Conservation (phyloP, 2,329 filamentous ascomycete genomes). For the Nemania bipapillata region DNA sequence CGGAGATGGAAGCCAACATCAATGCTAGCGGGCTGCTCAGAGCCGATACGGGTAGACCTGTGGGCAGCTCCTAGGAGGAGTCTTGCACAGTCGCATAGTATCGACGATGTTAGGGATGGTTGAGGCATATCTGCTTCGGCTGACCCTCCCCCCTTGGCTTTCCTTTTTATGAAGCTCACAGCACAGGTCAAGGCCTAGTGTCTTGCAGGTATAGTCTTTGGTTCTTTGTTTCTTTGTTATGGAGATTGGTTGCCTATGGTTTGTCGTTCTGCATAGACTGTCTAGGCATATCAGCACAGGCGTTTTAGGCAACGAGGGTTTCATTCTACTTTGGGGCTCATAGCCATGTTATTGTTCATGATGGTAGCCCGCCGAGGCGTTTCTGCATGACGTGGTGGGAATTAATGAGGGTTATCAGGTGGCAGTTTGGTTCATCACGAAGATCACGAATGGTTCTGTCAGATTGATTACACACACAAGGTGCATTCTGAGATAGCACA, state of each 20-base stretch:
- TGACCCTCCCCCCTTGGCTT: background rate
- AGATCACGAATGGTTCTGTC: conserved; percentile 17
- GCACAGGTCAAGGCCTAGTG: background rate
- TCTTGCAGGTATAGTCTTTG: background rate
- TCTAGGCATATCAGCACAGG: conserved; percentile 36
- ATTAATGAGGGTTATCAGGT: background rate
- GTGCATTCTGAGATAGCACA: conserved; percentile 9
- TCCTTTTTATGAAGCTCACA: background rate
- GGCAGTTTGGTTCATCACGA: conserved; percentile 9
- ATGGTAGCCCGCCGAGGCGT: background rate
- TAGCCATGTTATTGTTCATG: background rate
- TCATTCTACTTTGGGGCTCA: conserved; percentile 9
- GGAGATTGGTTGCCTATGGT: conserved; percentile 12
- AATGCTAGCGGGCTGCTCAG: conserved; percentile 36
- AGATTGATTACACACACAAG: conserved; percentile 22
- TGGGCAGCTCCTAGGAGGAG: conserved; percentile 43
- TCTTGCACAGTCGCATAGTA: conserved; percentile 44
- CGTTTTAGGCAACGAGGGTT: conserved; percentile 21
- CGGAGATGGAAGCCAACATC: conserved; percentile 44
- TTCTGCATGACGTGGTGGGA: background rate
- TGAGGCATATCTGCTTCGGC: conserved; percentile 27
- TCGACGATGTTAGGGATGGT: conserved; percentile 37
- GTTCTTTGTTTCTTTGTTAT: background rate
- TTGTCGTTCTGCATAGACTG: conserved; percentile 32
- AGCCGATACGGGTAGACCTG: conserved; percentile 19